Base-by-base conservation (phyloP, 2,329 filamentous ascomycete species). In the Pezizomycotina sp. region DNA sequence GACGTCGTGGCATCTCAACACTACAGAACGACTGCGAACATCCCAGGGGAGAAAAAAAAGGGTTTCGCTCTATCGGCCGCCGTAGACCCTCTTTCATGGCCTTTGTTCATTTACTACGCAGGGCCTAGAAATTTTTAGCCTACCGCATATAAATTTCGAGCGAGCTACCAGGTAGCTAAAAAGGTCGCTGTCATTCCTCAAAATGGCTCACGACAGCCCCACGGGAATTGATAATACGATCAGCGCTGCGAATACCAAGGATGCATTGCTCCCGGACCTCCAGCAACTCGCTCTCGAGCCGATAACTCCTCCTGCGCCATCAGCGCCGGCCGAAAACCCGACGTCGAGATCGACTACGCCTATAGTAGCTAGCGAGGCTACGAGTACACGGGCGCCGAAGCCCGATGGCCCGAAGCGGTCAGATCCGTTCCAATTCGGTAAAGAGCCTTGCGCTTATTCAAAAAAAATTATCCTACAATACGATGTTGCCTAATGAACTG, bases 371-470 rank as follows among this genome's bases (percentile, higher is more conserved):
- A 24, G 8, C 22, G 8, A 8, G 8, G 8, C 22, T 14, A 4
- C 32, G 3, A 18, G 20, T 16, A 20, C 29, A 6, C 38, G 43
- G 22, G 16, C 30, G 5, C 34, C 43, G 3, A 46, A 46, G 22
- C 48, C 47, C 1, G 45, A 49, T 22, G 48, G 45, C 57, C 64
- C 77, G 60, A 95, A 95, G 62, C 71, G 82, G 51, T 79, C 63
- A 54, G 83, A 93, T 54, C 89, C 89, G 12, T 98, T 95, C 59
- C 77, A 91, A 59, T 98, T 98, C 58, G 89, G 89, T 43, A 89
- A 80, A 30, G 80, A 86, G 42, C 79, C 28, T n/a, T 20, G n/a
- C 10, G 8, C 23, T 24, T 27, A 6, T 13, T n/a, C 21, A 13
- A 9, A 5, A 5, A 8, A 2, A 21, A 27, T 10, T 20, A 23